Percentiles rank a stretch among this genome's conserved stretches.
phyloP scores from a whole-genome alignment of 257 asterid species.

The Euphrasia confusa region DNA sequence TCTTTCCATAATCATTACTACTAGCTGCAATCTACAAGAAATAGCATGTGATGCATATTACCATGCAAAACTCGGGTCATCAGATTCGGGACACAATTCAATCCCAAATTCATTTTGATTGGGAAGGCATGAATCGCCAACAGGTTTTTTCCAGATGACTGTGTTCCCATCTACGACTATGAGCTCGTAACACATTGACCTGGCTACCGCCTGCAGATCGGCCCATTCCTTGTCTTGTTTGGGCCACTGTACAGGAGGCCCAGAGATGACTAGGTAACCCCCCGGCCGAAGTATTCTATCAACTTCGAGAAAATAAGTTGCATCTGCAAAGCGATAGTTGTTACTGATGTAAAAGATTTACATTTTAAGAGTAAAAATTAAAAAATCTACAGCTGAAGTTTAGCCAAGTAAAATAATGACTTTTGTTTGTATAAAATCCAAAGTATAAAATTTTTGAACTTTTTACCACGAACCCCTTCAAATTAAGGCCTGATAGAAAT shows the following conservation, averaged over 20 bases:
- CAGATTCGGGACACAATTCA: slow-evolving; percentile 62
- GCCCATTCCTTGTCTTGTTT: slow-evolving; percentile 97
- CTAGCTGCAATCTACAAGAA: background rate
- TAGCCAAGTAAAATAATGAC: background rate
- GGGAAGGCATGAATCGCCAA: slow-evolving; percentile 69
- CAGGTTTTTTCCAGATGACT: slow-evolving; percentile 88
- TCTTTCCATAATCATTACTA: background rate
- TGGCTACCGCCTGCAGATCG: slow-evolving; percentile 86
- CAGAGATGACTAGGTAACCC: slow-evolving; percentile 89
- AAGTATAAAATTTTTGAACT: background rate
- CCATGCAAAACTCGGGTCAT: slow-evolving; percentile 84
- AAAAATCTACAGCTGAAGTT: background rate
- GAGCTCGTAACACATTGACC: slow-evolving; percentile 79
- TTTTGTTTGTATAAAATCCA: background rate
- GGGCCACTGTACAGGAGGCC: slow-evolving; percentile 97
- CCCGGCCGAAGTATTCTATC: slow-evolving; percentile 97
- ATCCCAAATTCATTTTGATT: slow-evolving; percentile 78
- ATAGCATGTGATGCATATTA: slow-evolving; percentile 24
- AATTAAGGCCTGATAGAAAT: background rate
- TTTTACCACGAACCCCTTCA: too few species aligned
- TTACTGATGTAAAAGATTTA: background rate
- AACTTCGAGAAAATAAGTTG: slow-evolving; percentile 92
- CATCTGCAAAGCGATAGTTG: slow-evolving; percentile 53
- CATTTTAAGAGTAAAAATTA: background rate
- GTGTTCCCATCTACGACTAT: slow-evolving; percentile 96